Evolutionary conservation across 2,329 filamentous ascomycete species (phyloP), one percentile per base, ranked within the genome.

Genomic region (Penicillium sp.): DNA sequence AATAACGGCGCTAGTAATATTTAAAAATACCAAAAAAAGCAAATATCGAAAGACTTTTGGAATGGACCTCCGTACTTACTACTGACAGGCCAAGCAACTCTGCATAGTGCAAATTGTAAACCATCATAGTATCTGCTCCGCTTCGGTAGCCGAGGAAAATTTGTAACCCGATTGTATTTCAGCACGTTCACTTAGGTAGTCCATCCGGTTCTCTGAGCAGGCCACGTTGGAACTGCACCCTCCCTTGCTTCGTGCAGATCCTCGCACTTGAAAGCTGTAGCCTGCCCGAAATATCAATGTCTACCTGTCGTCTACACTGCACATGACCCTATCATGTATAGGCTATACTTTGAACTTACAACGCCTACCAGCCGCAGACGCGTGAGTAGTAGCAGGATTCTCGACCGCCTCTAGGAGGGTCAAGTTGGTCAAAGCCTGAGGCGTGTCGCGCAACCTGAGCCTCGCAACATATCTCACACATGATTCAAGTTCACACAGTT

Each of bases 231-330:
- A 58, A 36, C 43, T 27, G 55, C 50, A 7, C 59, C 53, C 31
- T 24, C 58, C 60, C 60, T 64, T 64, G 50, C 62, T 56, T 46
- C 50, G 44, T 60, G 62, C 62, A 62, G 60, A 59, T 59, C 58
- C 50, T 43, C 43, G 37, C 50, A 37, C 33, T 35, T 41, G 10
- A n/a, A 31, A 43, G 52, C 47, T 53, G 53, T 35, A n/a, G 22
- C 36, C n/a, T 27, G 50, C 16, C 50, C 13, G 24, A 18, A 46
- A 31, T 22, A 27, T 46, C 22, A 31, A 46, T 16, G 14, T 31
- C 31, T 22, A 22, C n/a, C n/a, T n/a, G 22, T 22, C 22, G 22
- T 3, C 22, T 6, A 27, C 13, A n/a, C 22, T 46, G 24, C 43
- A 14, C 43, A 24, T 46, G 43, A 31, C 43, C 41, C 43, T 1